Conservation (phyloP, 1,284 basidiomycete species). For the Peniophora sp. region DNA sequence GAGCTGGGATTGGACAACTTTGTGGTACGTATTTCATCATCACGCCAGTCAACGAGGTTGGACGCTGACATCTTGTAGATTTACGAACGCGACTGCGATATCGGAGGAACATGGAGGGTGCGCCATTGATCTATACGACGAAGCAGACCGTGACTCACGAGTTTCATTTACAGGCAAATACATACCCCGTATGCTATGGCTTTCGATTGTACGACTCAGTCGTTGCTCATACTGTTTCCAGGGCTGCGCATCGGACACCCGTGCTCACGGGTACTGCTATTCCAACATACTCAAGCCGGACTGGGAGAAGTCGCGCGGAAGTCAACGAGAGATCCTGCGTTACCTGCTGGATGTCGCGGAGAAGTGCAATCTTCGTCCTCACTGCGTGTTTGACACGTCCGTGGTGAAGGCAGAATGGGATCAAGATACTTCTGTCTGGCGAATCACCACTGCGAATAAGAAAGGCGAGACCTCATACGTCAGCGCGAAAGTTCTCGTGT, state of each 20-base stretch:
- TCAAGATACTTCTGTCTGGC: constrained; percentile 20
- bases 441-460: constrained; percentile 23
- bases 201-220: not conserved
- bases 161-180: constrained; percentile 16
- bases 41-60: not conserved
- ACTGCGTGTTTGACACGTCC: constrained; percentile 22
- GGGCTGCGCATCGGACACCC: constrained; percentile 20
- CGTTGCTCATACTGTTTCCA: constrained; percentile 1
- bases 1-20: constrained; percentile 17
- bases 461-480: constrained; percentile 12
- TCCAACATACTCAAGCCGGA: constrained; percentile 22
- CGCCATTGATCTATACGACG: constrained; percentile 2
- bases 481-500: constrained; percentile 28
- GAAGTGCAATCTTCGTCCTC: constrained; percentile 14
- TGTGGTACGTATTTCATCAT: constrained; percentile 11
- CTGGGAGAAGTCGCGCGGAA: constrained; percentile 19
- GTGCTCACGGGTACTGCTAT: constrained; percentile 25
- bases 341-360: constrained; percentile 21
- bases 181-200: constrained; percentile 18
- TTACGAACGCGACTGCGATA: constrained; percentile 21
- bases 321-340: constrained; percentile 22
- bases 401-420: constrained; percentile 36
- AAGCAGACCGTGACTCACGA: not conserved
- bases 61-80: constrained; percentile 15
- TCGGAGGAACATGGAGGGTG: constrained; percentile 29